Conservation (phyloP, 306 rosid genomes). For the Mimosa bimucronata region DNA sequence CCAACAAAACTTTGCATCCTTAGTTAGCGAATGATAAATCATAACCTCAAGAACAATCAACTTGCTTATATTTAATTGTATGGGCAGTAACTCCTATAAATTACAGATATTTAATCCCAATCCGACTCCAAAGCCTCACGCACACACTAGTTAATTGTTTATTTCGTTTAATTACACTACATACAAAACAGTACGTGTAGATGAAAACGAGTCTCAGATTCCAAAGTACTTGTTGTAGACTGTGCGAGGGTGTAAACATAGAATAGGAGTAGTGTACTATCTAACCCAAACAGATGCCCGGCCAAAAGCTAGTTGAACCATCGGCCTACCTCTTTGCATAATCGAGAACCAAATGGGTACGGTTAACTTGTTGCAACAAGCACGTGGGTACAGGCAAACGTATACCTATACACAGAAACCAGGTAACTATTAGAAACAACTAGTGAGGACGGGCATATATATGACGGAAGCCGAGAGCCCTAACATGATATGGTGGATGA, state of each 20-base stretch:
- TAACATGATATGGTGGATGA: not conserved
- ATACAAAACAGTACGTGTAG: not conserved
- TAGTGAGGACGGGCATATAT: not conserved
- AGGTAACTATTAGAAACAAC: slow-evolving; percentile 28
- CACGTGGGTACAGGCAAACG: not conserved
- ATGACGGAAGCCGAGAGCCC: slow-evolving; percentile 25
- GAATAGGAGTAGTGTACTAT: not conserved
- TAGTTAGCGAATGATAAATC: not conserved
- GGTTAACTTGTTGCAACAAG: slow-evolving; percentile 12
- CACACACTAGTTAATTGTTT: too few relatives aligned
- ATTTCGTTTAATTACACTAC: too few relatives aligned
- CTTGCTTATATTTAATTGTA: not conserved
- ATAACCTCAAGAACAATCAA: slow-evolving; percentile 17
- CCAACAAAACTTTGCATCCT: slow-evolving; percentile 9
- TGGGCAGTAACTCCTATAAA: slow-evolving; percentile 2
- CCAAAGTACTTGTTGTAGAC: not conserved
- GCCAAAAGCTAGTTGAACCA: slow-evolving; percentile 10
- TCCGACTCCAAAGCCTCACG: slow-evolving; percentile 10
- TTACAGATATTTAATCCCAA: slow-evolving; percentile 21
- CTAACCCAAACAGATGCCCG: not conserved
- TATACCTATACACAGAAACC: slow-evolving; percentile 18
- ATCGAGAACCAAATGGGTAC: slow-evolving; percentile 20
- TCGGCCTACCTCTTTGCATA: slow-evolving; percentile 30
- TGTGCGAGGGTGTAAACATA: not conserved
- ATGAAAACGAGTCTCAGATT: not conserved